Evolutionary conservation across 2,329 filamentous ascomycete genomes (phyloP).

Genomic region (Exophiala calicioides): DNA sequence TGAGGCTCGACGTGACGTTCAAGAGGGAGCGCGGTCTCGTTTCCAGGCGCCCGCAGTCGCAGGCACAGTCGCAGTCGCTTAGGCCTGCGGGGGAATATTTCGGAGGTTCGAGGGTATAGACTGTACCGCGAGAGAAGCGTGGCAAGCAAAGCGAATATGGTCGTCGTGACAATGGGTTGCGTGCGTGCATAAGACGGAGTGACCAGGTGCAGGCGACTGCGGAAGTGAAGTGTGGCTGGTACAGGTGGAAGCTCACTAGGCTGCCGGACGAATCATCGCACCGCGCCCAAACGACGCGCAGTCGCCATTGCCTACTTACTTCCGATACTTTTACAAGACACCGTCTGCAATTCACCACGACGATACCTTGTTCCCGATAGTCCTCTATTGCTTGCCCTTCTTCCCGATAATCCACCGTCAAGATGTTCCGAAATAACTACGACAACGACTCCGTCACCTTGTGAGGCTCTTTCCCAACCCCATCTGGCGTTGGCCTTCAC

Average conservation of each 20-base stretch:
- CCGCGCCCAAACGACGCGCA: too few relatives aligned
- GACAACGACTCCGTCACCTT: slow-evolving; percentile 99
- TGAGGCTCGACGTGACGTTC: slow-evolving; percentile 13
- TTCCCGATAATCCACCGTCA: slow-evolving; percentile 38
- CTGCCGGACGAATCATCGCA: too few relatives aligned
- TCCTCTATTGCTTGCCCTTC: slow-evolving; percentile 2
- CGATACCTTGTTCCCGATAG: slow-evolving; percentile 4
- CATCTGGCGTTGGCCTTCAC: slow-evolving; percentile 5
- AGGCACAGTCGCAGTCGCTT: too few relatives aligned
- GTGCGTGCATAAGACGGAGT: too few relatives aligned
- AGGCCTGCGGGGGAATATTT: neutral
- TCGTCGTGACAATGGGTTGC: too few relatives aligned
- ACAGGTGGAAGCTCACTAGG: too few relatives aligned
- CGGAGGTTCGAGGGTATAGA: neutral
- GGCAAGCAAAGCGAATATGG: too few relatives aligned
- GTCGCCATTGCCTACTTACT: too few relatives aligned
- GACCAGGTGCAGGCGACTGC: too few relatives aligned
- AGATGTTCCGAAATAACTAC: slow-evolving; percentile 99
- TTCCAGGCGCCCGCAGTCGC: slow-evolving; percentile 6
- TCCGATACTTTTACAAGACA: too few relatives aligned
- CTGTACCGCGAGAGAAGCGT: too few relatives aligned
- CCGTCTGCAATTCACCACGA: slow-evolving; percentile 4
- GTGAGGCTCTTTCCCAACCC: slow-evolving; percentile 55
- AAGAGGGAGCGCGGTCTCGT: neutral
- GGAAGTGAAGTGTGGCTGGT: too few relatives aligned